Evolutionary conservation across 2,329 filamentous ascomycete genomes (phyloP), one percentile per base, ranked within the genome.

Genomic region (Fusarium equiseti): DNA sequence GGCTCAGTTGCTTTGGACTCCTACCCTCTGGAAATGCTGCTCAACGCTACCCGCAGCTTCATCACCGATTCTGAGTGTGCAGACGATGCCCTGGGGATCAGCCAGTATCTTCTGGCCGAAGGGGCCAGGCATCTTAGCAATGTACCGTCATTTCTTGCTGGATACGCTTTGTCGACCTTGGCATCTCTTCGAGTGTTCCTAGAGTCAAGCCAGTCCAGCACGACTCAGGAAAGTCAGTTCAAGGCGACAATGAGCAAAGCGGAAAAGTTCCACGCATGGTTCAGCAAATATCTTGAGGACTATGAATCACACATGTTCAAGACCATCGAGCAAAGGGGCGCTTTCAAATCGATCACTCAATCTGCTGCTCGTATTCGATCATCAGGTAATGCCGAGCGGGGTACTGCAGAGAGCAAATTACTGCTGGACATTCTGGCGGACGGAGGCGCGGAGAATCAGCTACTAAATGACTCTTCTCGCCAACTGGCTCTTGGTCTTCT

Each of bases 11-110:
- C 92, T n/a, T 84, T 91, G 26, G 83, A 89, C 43, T 92, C 91
- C 0, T 98, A 98, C 76, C 92, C 94, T 13, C 79, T 98, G 16
- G 93, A 99, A 79, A 96, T 98, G 92, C 85, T 97, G 1, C 85
- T 99, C 3, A 92, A 94, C 74, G 91, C 92, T 3, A 84, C 97
- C 22, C 87, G 92, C 12, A 89, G 90, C 0, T 97, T 94, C 71
- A 83, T 98, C 8, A 91, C 91, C 2, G 91, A 98, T 72, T 87
- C 91, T 0, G 92, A 97, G 76, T 98, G 95, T 79, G 92, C 95
- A 12, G 93, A 97, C 76, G 96, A 99, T 81, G 91, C 93, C 3
- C 85, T 98, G 46, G 95, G 95, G 0, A 88, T 99, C 35, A 90
- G 92, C 64, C 92, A 94, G 78, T 98, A 97, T 79, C 86, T 99